phyloP scores from a whole-genome alignment of 768 basidiomycete species.

The Calocera viscosa region DNA sequence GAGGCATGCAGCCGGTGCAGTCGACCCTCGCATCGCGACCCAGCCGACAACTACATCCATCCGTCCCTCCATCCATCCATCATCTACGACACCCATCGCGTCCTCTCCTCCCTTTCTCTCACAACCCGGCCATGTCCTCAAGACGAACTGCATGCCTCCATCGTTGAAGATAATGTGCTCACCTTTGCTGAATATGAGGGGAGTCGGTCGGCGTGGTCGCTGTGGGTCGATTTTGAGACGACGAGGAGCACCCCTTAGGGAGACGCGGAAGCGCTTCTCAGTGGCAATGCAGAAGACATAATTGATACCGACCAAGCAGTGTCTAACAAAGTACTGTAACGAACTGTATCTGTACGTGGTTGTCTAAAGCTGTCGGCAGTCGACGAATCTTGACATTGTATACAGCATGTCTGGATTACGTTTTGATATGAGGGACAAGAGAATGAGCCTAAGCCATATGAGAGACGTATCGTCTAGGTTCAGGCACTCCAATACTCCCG shows the following conservation, averaged over 20 bases:
- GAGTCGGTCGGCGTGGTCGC: constrained; percentile 1
- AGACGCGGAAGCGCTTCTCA: neutral
- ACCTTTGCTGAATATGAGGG: constrained; percentile 4
- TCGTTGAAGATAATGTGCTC: neutral
- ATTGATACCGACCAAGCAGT: neutral
- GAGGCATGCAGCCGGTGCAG: neutral
- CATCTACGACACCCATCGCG: neutral
- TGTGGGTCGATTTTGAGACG: neutral
- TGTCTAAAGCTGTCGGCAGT: too few species aligned
- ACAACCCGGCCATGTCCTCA: neutral
- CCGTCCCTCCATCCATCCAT: neutral
- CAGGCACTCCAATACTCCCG: too few species aligned
- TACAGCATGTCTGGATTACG: too few species aligned
- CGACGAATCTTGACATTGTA: too few species aligned
- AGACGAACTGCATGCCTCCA: neutral
- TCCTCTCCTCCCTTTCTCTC: neutral
- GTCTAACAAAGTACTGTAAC: neutral
- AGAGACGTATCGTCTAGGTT: too few species aligned
- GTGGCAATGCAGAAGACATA: constrained; percentile 2
- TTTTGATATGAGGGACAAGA: too few species aligned
- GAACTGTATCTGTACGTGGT: too few species aligned
- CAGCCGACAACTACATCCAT: neutral
- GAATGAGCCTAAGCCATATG: too few species aligned
- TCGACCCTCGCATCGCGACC: neutral
- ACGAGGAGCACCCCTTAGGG: neutral